These are phyloP conservation scores for Suillus subalutaceus DNA, from an alignment of 768 basidiomycete genomes.

Conservation along the genomic window DNA sequence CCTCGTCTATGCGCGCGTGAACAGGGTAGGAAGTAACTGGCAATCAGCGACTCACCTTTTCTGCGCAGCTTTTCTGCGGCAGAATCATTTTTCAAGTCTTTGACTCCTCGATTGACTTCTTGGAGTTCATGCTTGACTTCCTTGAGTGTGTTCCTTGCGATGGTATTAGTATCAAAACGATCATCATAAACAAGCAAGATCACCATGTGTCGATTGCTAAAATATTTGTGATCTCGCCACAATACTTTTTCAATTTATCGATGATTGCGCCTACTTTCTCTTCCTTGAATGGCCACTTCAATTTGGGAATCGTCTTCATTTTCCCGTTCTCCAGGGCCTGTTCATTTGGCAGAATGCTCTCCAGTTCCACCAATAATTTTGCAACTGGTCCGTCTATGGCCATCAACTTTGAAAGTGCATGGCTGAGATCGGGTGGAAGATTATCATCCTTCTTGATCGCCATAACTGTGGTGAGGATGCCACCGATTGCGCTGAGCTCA, in stretches of 20 bases:
- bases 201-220: neutral
- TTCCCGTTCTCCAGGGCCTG: neutral
- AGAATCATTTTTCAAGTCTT: neutral
- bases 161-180: neutral
- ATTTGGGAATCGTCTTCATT: neutral
- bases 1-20: neutral
- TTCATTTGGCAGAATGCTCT: neutral
- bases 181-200: neutral
- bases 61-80: neutral
- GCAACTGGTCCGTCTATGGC: neutral
- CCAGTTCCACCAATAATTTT: neutral
- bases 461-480: conserved; percentile 1
- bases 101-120: neutral
- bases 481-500: neutral
- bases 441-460: neutral
- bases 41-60: neutral
- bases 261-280: neutral
- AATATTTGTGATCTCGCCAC: neutral
- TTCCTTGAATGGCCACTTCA: conserved; percentile 12
- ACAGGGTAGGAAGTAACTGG: neutral
- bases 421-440: neutral
- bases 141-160: neutral
- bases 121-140: neutral
- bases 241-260: neutral
- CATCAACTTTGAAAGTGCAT: neutral